A percentile compares a stretch with the other conserved stretches of the same genome.
phyloP scores from a whole-genome alignment of 2,329 filamentous ascomycete species.

The Aspergillus latus region DNA sequence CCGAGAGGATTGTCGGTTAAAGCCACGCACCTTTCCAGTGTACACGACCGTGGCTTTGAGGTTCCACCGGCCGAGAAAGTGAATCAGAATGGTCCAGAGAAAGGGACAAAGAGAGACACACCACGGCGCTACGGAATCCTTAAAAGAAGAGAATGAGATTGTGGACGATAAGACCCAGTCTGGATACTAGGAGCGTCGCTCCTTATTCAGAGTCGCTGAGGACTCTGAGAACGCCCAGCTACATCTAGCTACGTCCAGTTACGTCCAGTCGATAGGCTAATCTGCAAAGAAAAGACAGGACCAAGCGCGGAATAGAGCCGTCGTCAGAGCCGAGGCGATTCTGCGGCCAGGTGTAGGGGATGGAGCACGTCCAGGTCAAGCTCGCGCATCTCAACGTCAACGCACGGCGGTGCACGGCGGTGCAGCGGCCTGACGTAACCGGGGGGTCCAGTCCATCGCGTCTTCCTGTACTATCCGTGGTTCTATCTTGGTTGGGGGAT shows the following conservation, averaged over 20 bases:
- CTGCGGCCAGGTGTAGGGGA: not conserved
- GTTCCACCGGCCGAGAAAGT: not conserved
- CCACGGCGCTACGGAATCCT: too few species aligned
- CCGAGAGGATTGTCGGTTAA: constrained; percentile 3
- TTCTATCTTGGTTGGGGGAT: not conserved
- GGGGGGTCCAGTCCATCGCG: not conserved
- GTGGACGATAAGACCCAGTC: not conserved
- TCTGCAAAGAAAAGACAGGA: too few species aligned
- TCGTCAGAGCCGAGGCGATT: too few species aligned
- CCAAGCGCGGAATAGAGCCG: too few species aligned
- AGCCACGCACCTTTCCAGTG: constrained; percentile 6
- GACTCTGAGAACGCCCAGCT: too few species aligned
- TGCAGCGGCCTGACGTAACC: not conserved
- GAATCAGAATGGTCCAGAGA: not conserved
- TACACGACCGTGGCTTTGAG: not conserved
- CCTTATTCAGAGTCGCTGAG: too few species aligned
- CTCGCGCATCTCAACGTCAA: not conserved
- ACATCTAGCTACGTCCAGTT: too few species aligned
- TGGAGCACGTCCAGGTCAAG: not conserved
- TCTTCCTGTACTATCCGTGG: not conserved
- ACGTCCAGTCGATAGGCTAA: too few species aligned
- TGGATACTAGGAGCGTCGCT: too few species aligned
- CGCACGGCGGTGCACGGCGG: not conserved
- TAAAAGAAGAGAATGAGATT: not conserved
- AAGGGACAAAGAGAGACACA: not conserved